phyloP scores from a whole-genome alignment of 768 basidiomycete genomes.

The Suillus fuscotomentosus region DNA sequence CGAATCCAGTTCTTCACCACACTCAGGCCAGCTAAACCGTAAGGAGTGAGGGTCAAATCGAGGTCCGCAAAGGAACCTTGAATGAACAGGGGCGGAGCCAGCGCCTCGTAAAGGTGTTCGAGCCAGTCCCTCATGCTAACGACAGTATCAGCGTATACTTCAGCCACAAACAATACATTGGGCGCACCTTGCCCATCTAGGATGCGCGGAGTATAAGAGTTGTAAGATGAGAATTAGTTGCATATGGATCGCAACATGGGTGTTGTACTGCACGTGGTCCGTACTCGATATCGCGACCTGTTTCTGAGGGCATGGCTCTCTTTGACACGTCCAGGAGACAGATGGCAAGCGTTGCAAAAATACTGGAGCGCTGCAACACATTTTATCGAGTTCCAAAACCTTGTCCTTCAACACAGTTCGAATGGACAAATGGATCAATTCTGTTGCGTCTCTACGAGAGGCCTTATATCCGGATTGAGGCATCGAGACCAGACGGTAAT shows the following conservation, averaged over 20 bases:
- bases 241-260: slow-evolving; percentile 42
- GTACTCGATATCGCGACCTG: slow-evolving; percentile 31
- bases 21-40: slow-evolving; percentile 33
- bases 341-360: slow-evolving; percentile 41
- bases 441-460: slow-evolving; percentile 21
- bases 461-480: neutral
- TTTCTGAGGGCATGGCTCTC: slow-evolving; percentile 32
- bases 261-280: slow-evolving; percentile 35
- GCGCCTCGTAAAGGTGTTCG: slow-evolving; percentile 42
- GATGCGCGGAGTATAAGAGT: slow-evolving; percentile 19
- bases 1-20: slow-evolving; percentile 47
- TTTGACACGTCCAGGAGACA: slow-evolving; percentile 31
- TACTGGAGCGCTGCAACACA: slow-evolving; percentile 26
- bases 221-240: slow-evolving; percentile 50
- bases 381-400: slow-evolving; percentile 32
- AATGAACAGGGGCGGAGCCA: slow-evolving; percentile 45
- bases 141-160: neutral
- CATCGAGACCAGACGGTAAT: neutral
- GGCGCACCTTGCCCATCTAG: slow-evolving; percentile 7
- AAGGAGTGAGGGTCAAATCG: slow-evolving; percentile 36
- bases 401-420: slow-evolving; percentile 23
- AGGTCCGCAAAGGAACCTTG: slow-evolving; percentile 44
- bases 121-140: slow-evolving; percentile 35
- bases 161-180: neutral
- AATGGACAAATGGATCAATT: slow-evolving; percentile 24